Evolutionary conservation across 257 asterid genomes (phyloP), one percentile per base, ranked within the genome.

Genomic region (Penstemon newberryi): DNA sequence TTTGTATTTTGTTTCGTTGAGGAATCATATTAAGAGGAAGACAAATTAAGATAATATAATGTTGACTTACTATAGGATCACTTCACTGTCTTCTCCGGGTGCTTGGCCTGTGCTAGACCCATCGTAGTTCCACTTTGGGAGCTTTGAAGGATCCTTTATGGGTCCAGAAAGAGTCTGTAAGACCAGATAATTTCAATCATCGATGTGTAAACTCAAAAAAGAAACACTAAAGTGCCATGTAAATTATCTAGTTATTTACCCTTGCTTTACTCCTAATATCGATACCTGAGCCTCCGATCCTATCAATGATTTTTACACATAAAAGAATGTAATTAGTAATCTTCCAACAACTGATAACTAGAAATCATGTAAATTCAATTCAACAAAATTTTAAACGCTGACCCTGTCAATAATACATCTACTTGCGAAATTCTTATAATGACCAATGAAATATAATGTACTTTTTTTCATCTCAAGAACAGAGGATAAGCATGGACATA

Each of bases 91-190:
- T 46, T 88, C 85, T 0, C 99, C 99, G 0, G 92, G 91, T 51
- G 99, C 99, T 82, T 93, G 99, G 50, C 92, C 95, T 0, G 98
- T 92, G 81, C 98, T 92, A 2, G 98, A 92, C 3, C 98, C 98
- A 33, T 92, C 98, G 38, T 85, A 92, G 77, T 92, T 92, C 98
- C 98, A 92, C 43, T 90, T 92, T 0, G 98, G 98, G 12, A 93
- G 92, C 81, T 88, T 62, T 5, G 85, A 55, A n/a, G 97, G 97
- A 71, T 88, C 89, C 8, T 15, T 59, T 6, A 90, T 84, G 0
- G 88, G 90, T 60, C 86, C 90, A 7, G 88, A 11, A 54, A 93
- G 83, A 25, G 96, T 93, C 98, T 93, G 77, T 15, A 40, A 79
- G 41, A 49, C 2, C 18, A 56, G 60, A 63, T 12, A n/a, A 25